Conservation (phyloP, 495 filamentous ascomycete genomes). For the Evansstolkia leycettana region DNA sequence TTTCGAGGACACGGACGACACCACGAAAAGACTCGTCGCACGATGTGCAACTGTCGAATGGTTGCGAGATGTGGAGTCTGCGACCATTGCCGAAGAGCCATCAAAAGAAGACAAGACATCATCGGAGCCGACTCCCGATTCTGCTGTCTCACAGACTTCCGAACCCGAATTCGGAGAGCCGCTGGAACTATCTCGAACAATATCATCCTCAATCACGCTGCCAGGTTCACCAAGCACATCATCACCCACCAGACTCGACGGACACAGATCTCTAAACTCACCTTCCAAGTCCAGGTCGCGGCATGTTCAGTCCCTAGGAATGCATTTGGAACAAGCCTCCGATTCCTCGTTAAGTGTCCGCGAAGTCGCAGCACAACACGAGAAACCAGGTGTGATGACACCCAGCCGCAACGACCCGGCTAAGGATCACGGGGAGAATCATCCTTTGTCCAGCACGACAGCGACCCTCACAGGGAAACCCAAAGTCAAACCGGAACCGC, state of each 20-base stretch:
- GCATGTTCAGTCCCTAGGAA: slow-evolving; percentile 25
- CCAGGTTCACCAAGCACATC: slow-evolving; percentile 16
- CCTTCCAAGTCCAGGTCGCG: slow-evolving; percentile 10
- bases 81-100: slow-evolving; percentile 1
- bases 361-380: slow-evolving; percentile 65
- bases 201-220: slow-evolving; percentile 34
- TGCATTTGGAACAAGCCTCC: slow-evolving; percentile 34
- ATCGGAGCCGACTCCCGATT: slow-evolving; percentile 1
- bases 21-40: slow-evolving; percentile 70
- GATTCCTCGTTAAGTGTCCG: slow-evolving; percentile 52
- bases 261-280: neutral
- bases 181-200: slow-evolving; percentile 14
- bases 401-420: slow-evolving; percentile 57
- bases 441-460: too few species aligned
- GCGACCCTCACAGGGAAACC: slow-evolving; percentile 14
- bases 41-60: slow-evolving; percentile 77
- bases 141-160: neutral
- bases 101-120: neutral
- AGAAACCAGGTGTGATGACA: slow-evolving; percentile 77
- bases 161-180: too few species aligned
- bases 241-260: slow-evolving; percentile 17
- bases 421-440: too few species aligned
- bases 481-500: slow-evolving; percentile 32
- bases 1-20: slow-evolving; percentile 84
- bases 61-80: slow-evolving; percentile 42